Conservation (phyloP, 176 grass and related monocot genomes). For the Urochloa ruziziensis region DNA sequence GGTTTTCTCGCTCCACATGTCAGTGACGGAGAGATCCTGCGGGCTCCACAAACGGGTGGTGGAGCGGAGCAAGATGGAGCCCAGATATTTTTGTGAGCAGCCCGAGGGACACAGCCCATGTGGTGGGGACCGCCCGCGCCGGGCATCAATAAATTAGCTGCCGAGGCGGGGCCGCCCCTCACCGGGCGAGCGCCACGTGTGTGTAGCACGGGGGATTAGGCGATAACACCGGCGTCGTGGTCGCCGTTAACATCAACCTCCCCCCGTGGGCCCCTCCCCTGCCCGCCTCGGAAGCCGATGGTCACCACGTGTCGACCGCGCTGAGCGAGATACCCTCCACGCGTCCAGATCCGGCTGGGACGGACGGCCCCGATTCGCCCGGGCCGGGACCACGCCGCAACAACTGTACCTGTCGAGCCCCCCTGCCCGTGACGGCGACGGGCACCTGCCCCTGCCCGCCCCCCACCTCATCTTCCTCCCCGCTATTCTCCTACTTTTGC, state of each 20-base stretch:
- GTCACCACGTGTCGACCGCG: not conserved
- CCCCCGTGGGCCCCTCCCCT: not conserved
- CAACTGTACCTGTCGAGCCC: conserved; percentile 35
- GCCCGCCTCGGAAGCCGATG: not conserved
- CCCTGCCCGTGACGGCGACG: conserved; percentile 60
- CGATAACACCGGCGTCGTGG: conserved; percentile 39
- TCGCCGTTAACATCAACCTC: conserved; percentile 30
- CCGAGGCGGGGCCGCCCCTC: not conserved
- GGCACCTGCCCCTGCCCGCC: conserved; percentile 39
- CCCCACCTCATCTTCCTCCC: not conserved
- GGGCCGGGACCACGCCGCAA: conserved; percentile 22
- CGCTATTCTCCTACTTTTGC: conserved; percentile 25
- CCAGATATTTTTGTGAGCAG: conserved; percentile 40
- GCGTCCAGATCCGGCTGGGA: conserved; percentile 3
- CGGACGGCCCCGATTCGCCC: conserved; percentile 25
- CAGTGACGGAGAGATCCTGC: fast-evolving
- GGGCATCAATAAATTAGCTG: conserved; percentile 39
- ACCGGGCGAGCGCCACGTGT: conserved; percentile 35
- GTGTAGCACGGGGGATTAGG: not conserved
- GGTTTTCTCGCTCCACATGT: fast-evolving
- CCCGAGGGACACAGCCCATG: conserved; percentile 33
- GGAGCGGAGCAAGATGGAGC: not conserved
- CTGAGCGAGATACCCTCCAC: not conserved
- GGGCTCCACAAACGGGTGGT: not conserved
- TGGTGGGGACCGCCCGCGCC: conserved; percentile 22